These are phyloP conservation scores for Phytophthora sp. DNA, from an alignment of 352 stramenopile genomes.

Conservation along the genomic window DNA sequence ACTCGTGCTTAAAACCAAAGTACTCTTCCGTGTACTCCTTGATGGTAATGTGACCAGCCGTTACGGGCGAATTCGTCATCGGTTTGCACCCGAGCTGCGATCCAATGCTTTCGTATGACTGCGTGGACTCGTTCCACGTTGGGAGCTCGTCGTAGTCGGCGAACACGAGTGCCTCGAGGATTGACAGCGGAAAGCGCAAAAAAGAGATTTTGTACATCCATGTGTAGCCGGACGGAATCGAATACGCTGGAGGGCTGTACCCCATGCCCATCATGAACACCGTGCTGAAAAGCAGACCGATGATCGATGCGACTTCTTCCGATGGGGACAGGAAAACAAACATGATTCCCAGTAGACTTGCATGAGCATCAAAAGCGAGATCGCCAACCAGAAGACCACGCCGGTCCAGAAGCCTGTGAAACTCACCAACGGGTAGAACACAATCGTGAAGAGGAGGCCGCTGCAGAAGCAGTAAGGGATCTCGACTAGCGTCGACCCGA, in stretches of 20 bases:
- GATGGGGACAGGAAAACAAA: slow-evolving; percentile 59
- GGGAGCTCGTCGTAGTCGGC: slow-evolving; percentile 23
- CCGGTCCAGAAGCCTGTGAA: slow-evolving; percentile 15
- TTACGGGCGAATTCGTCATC: slow-evolving; percentile 19
- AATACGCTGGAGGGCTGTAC: slow-evolving; percentile 40
- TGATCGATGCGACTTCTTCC: slow-evolving; percentile 45
- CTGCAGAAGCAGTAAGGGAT: slow-evolving; percentile 33
- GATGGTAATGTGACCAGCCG: slow-evolving; percentile 15
- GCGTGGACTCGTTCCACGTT: slow-evolving; percentile 11
- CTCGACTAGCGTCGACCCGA: slow-evolving; percentile 58
- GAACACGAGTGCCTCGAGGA: slow-evolving; percentile 30
- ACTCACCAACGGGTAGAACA: slow-evolving; percentile 35
- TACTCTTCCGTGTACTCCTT: slow-evolving; percentile 20
- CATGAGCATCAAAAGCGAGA: slow-evolving; percentile 35
- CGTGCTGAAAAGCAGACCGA: slow-evolving; percentile 44
- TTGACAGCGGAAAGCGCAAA: slow-evolving; percentile 14
- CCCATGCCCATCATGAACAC: slow-evolving; percentile 61
- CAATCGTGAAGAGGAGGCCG: slow-evolving; percentile 39
- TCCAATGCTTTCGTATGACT: slow-evolving; percentile 13
- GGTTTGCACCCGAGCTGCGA: slow-evolving; percentile 31
- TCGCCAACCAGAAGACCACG: slow-evolving; percentile 30
- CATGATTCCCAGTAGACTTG: slow-evolving; percentile 79
- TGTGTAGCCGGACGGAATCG: slow-evolving; percentile 13
- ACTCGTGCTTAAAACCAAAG: slow-evolving; percentile 21
- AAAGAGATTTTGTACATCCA: slow-evolving; percentile 22